Evolutionary conservation across 2,329 filamentous ascomycete species (phyloP), one percentile per base, ranked within the genome.

Genomic region (Pestalotiopsis sp.): DNA sequence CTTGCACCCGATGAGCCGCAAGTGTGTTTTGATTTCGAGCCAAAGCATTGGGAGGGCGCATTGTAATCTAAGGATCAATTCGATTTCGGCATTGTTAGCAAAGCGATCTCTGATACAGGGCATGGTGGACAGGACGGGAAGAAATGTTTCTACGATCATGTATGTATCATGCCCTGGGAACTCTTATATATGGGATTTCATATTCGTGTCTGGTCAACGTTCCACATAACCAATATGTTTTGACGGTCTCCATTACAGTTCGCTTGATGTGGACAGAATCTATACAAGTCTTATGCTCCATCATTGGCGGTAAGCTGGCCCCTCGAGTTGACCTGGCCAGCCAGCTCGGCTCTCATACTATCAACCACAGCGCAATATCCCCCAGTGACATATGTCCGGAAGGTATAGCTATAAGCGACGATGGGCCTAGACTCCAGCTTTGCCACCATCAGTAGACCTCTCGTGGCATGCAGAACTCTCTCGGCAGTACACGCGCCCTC

Each of bases 331-430:
- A 2, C 20, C 6, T 11, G 12, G 14, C 45, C 11, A 59, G 20
- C 57, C 57, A 63, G 20, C 38, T 63, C 60, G 7, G 38, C 38
- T 63, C n/a, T 63, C 27, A 63, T 41, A 25, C 38, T 23, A 41
- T 63, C 60, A 23, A 63, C 38, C n/a, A 39, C 31, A 39, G 27
- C 20, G 36, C 60, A 63, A 39, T 63, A 63, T 13, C 60, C 60
- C 4, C 60, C 60, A 4, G 14, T 63, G 6, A 63, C 14, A 41
- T 63, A 63, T 2, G 60, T 63, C 14, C 25, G 13, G 14, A 63
- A 63, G 9, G 31, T 63, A 36, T 39, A 63, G 23, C 14, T 63
- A 23, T 39, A 63, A 11, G 60, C 12, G 13, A 39, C 6, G 5
- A 63, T n/a, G 3, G 60, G 60, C 20, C 31, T 31, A 39, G 9